Percentiles rank a stretch among this genome's conserved stretches.
phyloP scores from a whole-genome alignment of 2,329 filamentous ascomycete genomes.

The Aspergillus spinulosporus region DNA sequence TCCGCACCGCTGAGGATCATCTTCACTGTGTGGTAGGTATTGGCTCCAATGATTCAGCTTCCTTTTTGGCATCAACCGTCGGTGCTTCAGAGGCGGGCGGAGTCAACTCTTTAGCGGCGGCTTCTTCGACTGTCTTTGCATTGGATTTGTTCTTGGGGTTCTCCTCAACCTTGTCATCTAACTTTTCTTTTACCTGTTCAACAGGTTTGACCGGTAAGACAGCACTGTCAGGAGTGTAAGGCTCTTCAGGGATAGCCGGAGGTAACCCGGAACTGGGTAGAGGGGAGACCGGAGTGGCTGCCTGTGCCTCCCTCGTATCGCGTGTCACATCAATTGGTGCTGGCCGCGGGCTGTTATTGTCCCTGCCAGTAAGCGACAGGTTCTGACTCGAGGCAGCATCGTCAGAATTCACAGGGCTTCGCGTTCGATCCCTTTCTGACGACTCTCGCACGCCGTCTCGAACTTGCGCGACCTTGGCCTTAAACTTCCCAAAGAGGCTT shows the following conservation, averaged over 20 bases:
- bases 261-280: conserved; percentile 33
- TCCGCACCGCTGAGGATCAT: not conserved
- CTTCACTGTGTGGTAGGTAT: conserved; percentile 2
- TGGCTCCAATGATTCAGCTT: not conserved
- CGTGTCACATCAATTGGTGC: conserved; percentile 28
- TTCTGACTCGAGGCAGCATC: conserved; percentile 37
- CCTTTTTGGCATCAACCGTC: not conserved
- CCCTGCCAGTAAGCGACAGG: conserved; percentile 33
- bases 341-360: conserved; percentile 24
- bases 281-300: conserved; percentile 32
- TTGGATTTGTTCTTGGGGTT: not conserved
- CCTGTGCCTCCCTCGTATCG: conserved; percentile 25
- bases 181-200: not conserved
- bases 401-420: conserved; percentile 50
- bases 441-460: conserved; percentile 57
- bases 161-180: not conserved
- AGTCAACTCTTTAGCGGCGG: not conserved
- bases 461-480: conserved; percentile 59
- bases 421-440: conserved; percentile 52
- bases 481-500: conserved; percentile 64
- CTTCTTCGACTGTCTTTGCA: not conserved
- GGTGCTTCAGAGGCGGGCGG: not conserved
- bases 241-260: conserved; percentile 37
- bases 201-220: conserved; percentile 6
- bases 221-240: conserved; percentile 30